phyloP scores from a whole-genome alignment of 495 filamentous ascomycete species.

The Clavariopsis aquatica region DNA sequence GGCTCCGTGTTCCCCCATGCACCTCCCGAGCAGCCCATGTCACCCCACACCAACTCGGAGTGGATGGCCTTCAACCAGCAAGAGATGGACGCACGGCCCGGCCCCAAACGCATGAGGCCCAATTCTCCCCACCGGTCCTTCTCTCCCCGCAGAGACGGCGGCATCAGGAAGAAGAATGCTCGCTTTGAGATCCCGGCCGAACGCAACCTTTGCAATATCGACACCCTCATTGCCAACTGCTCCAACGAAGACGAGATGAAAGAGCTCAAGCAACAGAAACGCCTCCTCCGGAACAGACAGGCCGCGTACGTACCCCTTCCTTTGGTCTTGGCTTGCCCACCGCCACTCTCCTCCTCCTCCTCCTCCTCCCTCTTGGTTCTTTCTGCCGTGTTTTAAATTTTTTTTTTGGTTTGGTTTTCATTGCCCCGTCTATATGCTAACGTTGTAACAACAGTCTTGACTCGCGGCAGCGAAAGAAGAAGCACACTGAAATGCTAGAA shows the following conservation, averaged over 20 bases:
- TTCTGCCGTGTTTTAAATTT: too few relatives aligned
- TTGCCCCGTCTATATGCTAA: slow-evolving; percentile 47
- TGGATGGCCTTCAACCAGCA: slow-evolving; percentile 55
- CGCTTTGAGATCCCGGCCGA: slow-evolving; percentile 96
- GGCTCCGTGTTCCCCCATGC: slow-evolving; percentile 40
- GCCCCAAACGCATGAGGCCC: slow-evolving; percentile 69
- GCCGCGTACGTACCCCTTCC: slow-evolving; percentile 70
- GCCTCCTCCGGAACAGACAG: slow-evolving; percentile 89
- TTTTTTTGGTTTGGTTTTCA: slow-evolving; percentile 38
- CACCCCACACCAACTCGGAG: slow-evolving; percentile 63
- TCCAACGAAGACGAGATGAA: slow-evolving; percentile 93
- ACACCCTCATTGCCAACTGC: slow-evolving; percentile 84
- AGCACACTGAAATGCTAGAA: slow-evolving; percentile 95
- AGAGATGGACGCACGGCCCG: slow-evolving; percentile 58
- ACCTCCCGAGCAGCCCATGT: slow-evolving; percentile 55
- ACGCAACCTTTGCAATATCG: slow-evolving; percentile 91
- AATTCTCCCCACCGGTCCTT: slow-evolving; percentile 77
- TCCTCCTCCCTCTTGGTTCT: slow-evolving; percentile 32
- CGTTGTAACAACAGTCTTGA: slow-evolving; percentile 65
- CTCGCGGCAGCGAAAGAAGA: slow-evolving; percentile 97
- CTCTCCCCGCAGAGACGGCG: slow-evolving; percentile 86
- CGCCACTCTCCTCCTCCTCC: too few relatives aligned
- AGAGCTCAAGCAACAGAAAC: slow-evolving; percentile 98
- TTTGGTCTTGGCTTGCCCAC: slow-evolving; percentile 43
- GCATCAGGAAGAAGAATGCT: slow-evolving; percentile 99